Base-by-base conservation (phyloP, 495 filamentous ascomycete species). In the Penicillium ucsense region DNA sequence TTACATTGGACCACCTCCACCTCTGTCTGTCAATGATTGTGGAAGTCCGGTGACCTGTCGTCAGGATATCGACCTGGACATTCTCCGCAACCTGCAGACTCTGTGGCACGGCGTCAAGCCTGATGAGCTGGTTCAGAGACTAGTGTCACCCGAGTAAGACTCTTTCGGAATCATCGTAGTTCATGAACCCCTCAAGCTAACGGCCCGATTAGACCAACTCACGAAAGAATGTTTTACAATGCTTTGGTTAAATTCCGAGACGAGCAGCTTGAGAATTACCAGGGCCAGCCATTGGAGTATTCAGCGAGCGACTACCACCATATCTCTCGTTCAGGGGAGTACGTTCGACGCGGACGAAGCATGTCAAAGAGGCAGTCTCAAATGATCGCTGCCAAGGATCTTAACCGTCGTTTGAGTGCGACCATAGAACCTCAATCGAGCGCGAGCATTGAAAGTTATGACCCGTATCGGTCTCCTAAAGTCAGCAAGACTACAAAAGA, bases 301-400 rank as follows among this genome's bases (percentile, higher is more conserved):
- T 94, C 90, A 2, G 73, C 84, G 11, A 92, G 88, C 62, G 90
- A 96, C 60, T 88, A 89, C 54, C 87, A 95, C 53, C 85, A 94
- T 57, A 75, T 83, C 47, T 82, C 78, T 45, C 74, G 74, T 11
- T 38, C 52, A 6, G 52, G 51, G 20, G 56, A 50, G 2, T 50
- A 41, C 36, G 46, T 41, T 27, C 54, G 51, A 6, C 29, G 54
- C 20, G 56, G 56, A 6, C 51, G 59, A 2, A 60, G 53, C 20
- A 72, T 73, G 47, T 67, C 71, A 9, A 75, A 79, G 38, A 72
- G 73, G 36, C 72, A 76, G 31, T 89, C 87, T 4, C 79, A 80
- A 28, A 85, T 85, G 49, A 89, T 86, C 0, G 77, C 88, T 45
- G 72, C 88, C 43, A 82, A 82, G 32, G 78, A 83, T 43, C 61